Evolutionary conservation across 2,329 filamentous ascomycete species (phyloP), one percentile per base, ranked within the genome.

Genomic region (Hymenoscyphus repandus): DNA sequence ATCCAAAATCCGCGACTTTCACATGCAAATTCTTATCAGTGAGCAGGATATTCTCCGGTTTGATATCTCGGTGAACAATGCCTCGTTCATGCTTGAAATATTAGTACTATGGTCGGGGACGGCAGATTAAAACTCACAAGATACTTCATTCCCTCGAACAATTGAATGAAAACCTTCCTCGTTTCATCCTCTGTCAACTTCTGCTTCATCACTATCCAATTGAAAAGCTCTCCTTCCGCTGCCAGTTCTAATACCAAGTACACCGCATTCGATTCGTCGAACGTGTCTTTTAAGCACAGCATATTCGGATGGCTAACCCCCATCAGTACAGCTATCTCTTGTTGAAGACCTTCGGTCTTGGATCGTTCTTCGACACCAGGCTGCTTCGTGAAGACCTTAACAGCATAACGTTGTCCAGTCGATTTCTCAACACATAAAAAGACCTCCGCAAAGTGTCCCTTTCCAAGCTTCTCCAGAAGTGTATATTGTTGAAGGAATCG

Each of bases 261-360:
- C 17, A 96, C 90, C 1, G 88, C 89, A 59, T 93, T 90, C 44
- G 79, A 79, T 68, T 99, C 93, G 63, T 95, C 88, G 66, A 96
- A 99, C 0, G 90, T 96, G 59, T 96, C 91, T 68, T 95, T 96
- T 49, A 99, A 74, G 66, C 91, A 96, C 12, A 99, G 76, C 47
- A 99, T 79, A 59, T 95, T 93, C 3, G 90, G 88, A 68, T 99
- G 93, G 66, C 88, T 95, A 54, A 99, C 90, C n/a, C 90, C 83
- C 90, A 96, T 97, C 54, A 99, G 73, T 13, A 99, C 89, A 18
- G 89, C 92, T 66, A 99, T 95, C 68, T 99, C 95, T 68, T 97
- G 91, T 66, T 96, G 90, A 41, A 97, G 71, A 2, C 89, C 86
- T 53, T 96, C 90, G 5, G 85, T 83, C 68, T 91, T 92, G 15